Evolutionary conservation across 169 alveolate species (phyloP), one percentile per base, ranked within the genome.

Genomic region (Theileria orientalis): DNA sequence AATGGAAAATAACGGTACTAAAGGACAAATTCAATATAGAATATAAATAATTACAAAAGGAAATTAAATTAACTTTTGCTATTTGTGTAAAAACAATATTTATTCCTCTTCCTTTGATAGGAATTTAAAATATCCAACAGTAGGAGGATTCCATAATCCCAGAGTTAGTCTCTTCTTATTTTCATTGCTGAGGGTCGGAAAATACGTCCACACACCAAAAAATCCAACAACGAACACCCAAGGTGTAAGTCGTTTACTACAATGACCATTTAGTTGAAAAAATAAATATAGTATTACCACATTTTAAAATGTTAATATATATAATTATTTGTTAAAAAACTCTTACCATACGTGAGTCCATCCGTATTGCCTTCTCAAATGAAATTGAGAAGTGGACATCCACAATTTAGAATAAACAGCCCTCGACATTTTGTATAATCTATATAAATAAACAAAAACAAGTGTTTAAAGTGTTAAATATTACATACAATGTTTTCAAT

Each of bases 351-450:
- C 91, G 60, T 87, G 84, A 35, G 77, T 70, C 85, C 93, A 87
- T 23, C 93, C 93, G 72, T 72, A 87, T 32, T 70, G 73, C 78
- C 93, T 83, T 61, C 93, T 71, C 69, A 74, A 57, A 74, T 83
- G 87, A 67, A 73, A 87, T 69, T 83, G 86, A 56, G 87, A 74
- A 44, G 93, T 87, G 70, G 90, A 83, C 93, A 83, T 83, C 93
- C 93, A 87, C 51, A 87, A 76, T 51, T 78, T 87, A 16, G 93
- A 89, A 37, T 87, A 87, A 1, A 87, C 93, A 35, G 93, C 93
- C 57, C 83, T 87, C 13, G 90, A 83, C 93, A 87, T 87, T 37
- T 37, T 83, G 30, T 0, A 27, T 37, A 3, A 46, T 3, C 23
- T 7, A 27, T 35, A 13, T n/a, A n/a, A n/a, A n/a, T n/a, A n/a